Evolutionary conservation across 768 basidiomycete species (phyloP), one percentile per base, ranked within the genome.

Genomic region (Trametes gibbosa): DNA sequence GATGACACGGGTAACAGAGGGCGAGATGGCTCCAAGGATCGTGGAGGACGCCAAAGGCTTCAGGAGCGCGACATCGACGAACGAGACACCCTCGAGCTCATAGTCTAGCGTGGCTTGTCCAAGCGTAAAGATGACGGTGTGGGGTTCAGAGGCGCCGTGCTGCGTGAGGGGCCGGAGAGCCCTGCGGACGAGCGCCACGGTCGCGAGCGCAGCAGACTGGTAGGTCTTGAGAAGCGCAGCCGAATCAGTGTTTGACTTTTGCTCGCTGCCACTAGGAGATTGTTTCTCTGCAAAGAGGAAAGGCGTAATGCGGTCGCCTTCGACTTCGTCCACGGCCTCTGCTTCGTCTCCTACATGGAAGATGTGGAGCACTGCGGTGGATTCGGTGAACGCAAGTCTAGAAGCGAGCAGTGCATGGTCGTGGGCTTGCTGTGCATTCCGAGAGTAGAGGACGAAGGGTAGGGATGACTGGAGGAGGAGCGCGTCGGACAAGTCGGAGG

Each of bases 351-450:
- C 73, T 8, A 77, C 68, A 66, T 89, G 85, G 73, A 94, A 97
- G 14, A 82, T 85, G 70, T 98, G 96, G 24, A 97, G 77, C n/a
- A 96, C 91, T 5, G 87, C 86, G 65, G 84, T 88, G 55, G 78
- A 77, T 66, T 89, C 84, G 7, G 79, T 71, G 37, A 80, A 80
- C 0, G 96, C 92, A 50, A 98, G 74, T 42, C 87, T 83, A 50
- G 91, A 86, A 14, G 93, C 92, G 17, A 98, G 81, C 35, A 98
- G 75, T 23, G 93, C 90, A 72, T 98, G 87, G 69, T 95, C 92
- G 66, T 96, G 90, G 3, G 94, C 92, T 68, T 94, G 82, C 69
- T 93, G 89, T 3, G 84, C 71, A 0, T 82, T 84, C 35, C 83
- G 79, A 6, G 93, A 95, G 66, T 95, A 79, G 50, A 98, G 66